Base-by-base conservation (phyloP, 495 filamentous ascomycete species). In the Hypoxylon lienhwacheense region DNA sequence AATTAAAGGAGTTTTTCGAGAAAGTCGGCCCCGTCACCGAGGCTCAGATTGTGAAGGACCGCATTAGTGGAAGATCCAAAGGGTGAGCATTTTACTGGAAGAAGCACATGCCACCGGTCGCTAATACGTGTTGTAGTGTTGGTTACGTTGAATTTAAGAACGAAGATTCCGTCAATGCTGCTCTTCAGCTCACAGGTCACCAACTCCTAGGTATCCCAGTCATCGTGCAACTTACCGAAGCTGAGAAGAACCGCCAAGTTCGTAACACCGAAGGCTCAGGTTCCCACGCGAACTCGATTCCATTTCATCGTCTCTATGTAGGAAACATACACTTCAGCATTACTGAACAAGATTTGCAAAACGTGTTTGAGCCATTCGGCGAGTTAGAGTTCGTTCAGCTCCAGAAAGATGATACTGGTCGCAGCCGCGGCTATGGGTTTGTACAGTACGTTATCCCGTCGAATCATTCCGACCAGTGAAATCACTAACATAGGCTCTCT, bases 271-370 rank as follows among this genome's bases (percentile, higher is more conserved):
- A 95, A 55, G 76, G 83, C 36, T 77, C 77, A 35, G 80, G 78
- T 58, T 77, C 75, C 53, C 79, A 85, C 35, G 74, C 77, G 46
- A 83, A 79, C 57, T 86, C 88, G 45, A 85, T 96, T 24, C 95
- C 95, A 22, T 99, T 97, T 76, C 95, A 99, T 76, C 86, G 95
- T 68, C 87, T 99, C 43, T 99, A 97, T 73, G 93, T 99, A 61
- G 95, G 95, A 70, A 99, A 99, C 67, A 96, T 99, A 62, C 95
- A 99, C 79, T 99, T 99, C 81, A 95, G 89, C 71, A 96, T 99
- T 70, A 97, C 93, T 69, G 95, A 99, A 74, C 85, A 81, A 68
- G 95, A 97, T 72, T 73, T 99, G 59, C 88, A 92, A 79, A 90
- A 92, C 70, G 90, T 97, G 45, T 99, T 99, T 73, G 90, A 92